Conservation (phyloP, 208 protist genomes). For the Wallacemonas collosoma region DNA sequence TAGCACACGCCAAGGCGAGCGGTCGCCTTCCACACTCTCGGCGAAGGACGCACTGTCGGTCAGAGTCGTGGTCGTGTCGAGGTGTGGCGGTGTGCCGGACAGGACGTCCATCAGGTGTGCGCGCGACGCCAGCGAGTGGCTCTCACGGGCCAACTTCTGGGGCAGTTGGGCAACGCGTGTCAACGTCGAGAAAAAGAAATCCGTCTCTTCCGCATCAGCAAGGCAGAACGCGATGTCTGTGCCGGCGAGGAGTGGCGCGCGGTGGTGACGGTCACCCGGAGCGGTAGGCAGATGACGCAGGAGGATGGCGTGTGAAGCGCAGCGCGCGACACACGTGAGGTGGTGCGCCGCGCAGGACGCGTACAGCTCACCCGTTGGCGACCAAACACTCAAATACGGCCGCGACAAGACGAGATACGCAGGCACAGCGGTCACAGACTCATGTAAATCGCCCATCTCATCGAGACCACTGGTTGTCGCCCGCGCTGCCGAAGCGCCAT, state of each 20-base stretch:
- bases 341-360: neutral
- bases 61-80: too few species aligned
- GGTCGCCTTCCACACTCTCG: neutral
- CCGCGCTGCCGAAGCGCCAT: too few species aligned
- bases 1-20: neutral
- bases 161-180: neutral
- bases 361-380: neutral
- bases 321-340: slow-evolving; percentile 4
- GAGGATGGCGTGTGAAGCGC: neutral
- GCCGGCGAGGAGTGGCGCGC: neutral
- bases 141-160: neutral
- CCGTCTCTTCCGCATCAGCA: neutral
- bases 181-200: slow-evolving; percentile 1
- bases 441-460: neutral
- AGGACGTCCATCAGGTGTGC: neutral
- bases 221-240: slow-evolving; percentile 3
- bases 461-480: too few species aligned
- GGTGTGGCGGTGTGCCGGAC: neutral
- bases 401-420: slow-evolving; percentile 9
- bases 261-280: neutral
- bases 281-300: neutral
- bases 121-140: neutral
- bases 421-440: neutral
- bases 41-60: too few species aligned
- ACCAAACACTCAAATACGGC: slow-evolving; percentile 1